Evolutionary conservation across 805 yeast species (phyloP).

Genomic region (Teunomyces aglyptinius): DNA sequence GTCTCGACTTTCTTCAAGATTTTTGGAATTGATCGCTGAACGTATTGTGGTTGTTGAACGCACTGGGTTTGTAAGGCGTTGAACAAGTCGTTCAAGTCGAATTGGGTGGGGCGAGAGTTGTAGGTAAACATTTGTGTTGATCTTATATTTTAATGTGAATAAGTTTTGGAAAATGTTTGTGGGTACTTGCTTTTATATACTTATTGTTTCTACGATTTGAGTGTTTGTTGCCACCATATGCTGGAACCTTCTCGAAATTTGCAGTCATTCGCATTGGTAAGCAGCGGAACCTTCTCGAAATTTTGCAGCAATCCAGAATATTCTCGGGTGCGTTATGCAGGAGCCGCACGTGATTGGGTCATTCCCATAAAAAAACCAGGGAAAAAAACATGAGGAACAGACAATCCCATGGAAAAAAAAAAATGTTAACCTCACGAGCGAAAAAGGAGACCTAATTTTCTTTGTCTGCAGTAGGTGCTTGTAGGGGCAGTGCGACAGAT

Average conservation of each 20-base stretch:
- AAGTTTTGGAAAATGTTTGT: background rate
- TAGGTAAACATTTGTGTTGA: slow-evolving; percentile 7
- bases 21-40: slow-evolving; percentile 18
- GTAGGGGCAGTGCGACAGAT: background rate
- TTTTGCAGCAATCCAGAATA: slow-evolving; percentile 2
- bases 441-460: background rate
- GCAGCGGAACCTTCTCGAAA: slow-evolving; percentile 4
- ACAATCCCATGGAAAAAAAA: no score
- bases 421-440: no score
- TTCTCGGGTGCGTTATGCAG: background rate
- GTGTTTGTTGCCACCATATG: background rate
- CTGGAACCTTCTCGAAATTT: slow-evolving; percentile 6
- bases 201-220: background rate
- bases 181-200: background rate
- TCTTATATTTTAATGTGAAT: background rate
- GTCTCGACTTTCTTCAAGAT: slow-evolving; percentile 36
- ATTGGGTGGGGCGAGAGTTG: slow-evolving; percentile 5
- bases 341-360: background rate
- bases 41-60: slow-evolving; percentile 4
- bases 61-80: slow-evolving; percentile 3
- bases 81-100: slow-evolving; percentile 30
- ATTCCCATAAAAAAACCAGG: background rate
- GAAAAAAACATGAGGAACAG: no score
- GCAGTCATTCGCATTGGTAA: slow-evolving; percentile 2
- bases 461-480: background rate